phyloP scores from a whole-genome alignment of 2,329 filamentous ascomycete genomes.

The Fonsecaea multimorphosa region DNA sequence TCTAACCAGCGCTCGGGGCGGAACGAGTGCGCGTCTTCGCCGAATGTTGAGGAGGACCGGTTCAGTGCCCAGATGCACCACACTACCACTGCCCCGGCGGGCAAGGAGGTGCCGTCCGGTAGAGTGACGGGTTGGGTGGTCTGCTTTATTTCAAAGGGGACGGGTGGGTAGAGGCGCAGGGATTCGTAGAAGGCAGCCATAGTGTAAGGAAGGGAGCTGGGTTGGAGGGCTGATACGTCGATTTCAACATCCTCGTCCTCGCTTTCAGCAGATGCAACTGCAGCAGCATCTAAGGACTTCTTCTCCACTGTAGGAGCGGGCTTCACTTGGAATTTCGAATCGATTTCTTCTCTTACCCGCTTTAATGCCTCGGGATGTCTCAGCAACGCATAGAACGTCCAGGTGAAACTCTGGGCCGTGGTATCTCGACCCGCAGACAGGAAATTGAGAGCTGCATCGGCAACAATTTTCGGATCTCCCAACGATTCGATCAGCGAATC shows the following conservation, averaged over 20 bases:
- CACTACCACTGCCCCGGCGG: constrained; percentile 60
- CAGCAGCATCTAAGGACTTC: background rate
- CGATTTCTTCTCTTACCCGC: constrained; percentile 32
- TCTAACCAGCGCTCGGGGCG: constrained; percentile 61
- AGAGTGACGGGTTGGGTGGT: constrained; percentile 59
- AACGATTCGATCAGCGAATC: constrained; percentile 66
- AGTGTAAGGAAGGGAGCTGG: constrained; percentile 60
- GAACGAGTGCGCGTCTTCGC: constrained; percentile 61
- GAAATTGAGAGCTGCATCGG: constrained; percentile 70
- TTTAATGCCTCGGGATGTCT: constrained; percentile 50
- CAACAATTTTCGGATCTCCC: constrained; percentile 60
- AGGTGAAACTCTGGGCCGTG: constrained; percentile 68
- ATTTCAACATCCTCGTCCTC: constrained; percentile 38
- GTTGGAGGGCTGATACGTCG: constrained; percentile 47
- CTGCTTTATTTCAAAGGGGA: constrained; percentile 71
- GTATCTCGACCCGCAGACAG: constrained; percentile 70
- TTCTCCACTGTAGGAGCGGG: background rate
- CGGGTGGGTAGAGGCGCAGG: constrained; percentile 67
- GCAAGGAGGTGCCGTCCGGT: constrained; percentile 53
- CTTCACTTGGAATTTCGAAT: constrained; percentile 25
- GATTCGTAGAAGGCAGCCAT: constrained; percentile 66
- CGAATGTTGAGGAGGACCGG: constrained; percentile 63
- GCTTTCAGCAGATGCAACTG: constrained; percentile 33
- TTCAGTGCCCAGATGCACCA: constrained; percentile 72
- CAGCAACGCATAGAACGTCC: constrained; percentile 68